Conservation (phyloP, 257 asterid species). For the Apocynum venetum region DNA sequence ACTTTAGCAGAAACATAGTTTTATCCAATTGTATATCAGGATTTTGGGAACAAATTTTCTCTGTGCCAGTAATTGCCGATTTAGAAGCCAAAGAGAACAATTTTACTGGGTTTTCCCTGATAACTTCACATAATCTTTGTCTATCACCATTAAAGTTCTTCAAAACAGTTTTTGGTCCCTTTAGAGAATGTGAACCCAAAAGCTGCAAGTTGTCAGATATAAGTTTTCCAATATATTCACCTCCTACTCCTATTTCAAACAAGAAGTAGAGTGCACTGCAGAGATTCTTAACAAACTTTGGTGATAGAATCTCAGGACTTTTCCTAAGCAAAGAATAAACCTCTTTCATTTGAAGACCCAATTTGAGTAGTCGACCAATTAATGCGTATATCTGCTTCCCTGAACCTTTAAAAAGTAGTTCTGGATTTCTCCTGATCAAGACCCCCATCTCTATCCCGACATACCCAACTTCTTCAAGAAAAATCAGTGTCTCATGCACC, state of each 20-base stretch:
- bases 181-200: conserved; percentile 51
- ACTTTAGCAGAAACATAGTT: conserved; percentile 50
- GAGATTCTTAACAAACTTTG: conserved; percentile 51
- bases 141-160: conserved; percentile 49
- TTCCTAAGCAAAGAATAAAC: conserved; percentile 39
- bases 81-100: conserved; percentile 60
- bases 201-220: conserved; percentile 42
- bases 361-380: conserved; percentile 61
- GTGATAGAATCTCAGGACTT: conserved; percentile 52
- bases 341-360: conserved; percentile 55
- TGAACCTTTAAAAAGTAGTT: conserved; percentile 63
- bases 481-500: conserved; percentile 44
- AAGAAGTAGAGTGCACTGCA: conserved; percentile 65
- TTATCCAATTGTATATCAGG: conserved; percentile 52
- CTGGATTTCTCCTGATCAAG: conserved; percentile 47
- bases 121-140: conserved; percentile 40
- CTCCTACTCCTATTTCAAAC: conserved; percentile 53
- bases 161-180: conserved; percentile 61
- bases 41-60: conserved; percentile 40
- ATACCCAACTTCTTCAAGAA: conserved; percentile 67
- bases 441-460: conserved; percentile 38
- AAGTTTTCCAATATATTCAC: conserved; percentile 42
- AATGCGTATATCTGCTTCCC: conserved; percentile 62
- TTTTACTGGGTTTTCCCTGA: conserved; percentile 46
- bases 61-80: conserved; percentile 26